Base-by-base conservation (phyloP, 139 green algal genomes). In the Coelastrella sp. region DNA sequence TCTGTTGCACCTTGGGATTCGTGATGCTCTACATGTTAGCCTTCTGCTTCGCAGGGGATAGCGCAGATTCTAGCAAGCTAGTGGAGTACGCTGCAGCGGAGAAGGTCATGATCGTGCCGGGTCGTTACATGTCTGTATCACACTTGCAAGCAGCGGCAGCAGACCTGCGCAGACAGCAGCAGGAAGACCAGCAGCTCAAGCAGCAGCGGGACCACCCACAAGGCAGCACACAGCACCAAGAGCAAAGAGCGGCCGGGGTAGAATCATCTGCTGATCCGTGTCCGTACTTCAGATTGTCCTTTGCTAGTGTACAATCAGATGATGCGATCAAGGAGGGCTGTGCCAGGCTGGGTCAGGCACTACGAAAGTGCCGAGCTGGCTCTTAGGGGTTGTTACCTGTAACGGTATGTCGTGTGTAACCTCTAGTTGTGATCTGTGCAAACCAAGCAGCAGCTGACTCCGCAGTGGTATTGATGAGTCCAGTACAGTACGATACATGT, bases 231-330 rank as follows among this genome's bases (percentile, higher is more conserved):
- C 62, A 74, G 66, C 7, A 50, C 35, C 5, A 51, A 35, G 34
- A 74, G 40, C 27, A 27, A 71, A 5, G 21, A 35, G 30, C 23
- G 23, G 23, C 68, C 2, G n/a, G 32, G 7, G 19, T 30, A 11
- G 45, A 48, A 2, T 8, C 21, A 30, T 17, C 27, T 23, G 41
- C 8, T 2, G n/a, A 63, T 45, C 67, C 68, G 2, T 89, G 84
- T 74, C 89, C 91, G 7, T 88, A 78, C 53, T 35, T 91, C 40
- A 88, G 91, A 23, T 37, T 92, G 5, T 92, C 89, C 25, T 94
- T 91, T 85, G 87, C 41, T 3, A 81, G 53, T 48, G 87, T 77
- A 8, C 19, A 74, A 0, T 48, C 82, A 9, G 85, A 63, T 2
- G 60, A 90, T 37, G 75, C 35, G 64, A 38, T 94, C 50, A 57